A percentile compares a stretch with the other conserved stretches of the same genome.
Conservation (phyloP, 495 filamentous ascomycete species). For the Filosporella fistucella region DNA sequence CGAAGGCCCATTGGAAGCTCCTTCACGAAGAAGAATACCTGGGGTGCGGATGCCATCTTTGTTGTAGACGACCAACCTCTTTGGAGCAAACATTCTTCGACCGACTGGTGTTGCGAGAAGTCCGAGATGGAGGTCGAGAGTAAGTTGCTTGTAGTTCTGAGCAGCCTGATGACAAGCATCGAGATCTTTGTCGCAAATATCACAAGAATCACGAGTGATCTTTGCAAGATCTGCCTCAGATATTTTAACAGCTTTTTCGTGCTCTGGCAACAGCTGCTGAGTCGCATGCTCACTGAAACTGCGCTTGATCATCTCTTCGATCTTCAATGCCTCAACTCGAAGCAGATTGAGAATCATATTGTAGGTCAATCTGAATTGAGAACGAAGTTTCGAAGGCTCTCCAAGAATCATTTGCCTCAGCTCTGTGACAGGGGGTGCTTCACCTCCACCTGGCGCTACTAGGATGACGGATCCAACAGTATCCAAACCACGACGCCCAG, state of each 20-base stretch:
- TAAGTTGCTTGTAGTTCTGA: conserved; percentile 70
- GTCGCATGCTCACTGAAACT: conserved; percentile 99
- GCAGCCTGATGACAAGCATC: conserved; percentile 73
- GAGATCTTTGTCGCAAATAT: conserved; percentile 76
- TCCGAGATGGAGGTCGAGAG: conserved; percentile 66
- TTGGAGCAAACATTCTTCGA: conserved; percentile 67
- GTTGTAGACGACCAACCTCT: conserved; percentile 65
- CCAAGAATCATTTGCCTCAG: conserved; percentile 93
- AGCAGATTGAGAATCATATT: conserved; percentile 98
- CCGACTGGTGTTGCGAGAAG: conserved; percentile 72
- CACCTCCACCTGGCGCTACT: conserved; percentile 73
- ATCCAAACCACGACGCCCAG: conserved; percentile 89
- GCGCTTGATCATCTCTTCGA: conserved; percentile 99
- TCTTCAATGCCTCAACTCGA: conserved; percentile 93
- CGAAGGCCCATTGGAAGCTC: conserved; percentile 50
- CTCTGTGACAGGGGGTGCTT: conserved; percentile 79
- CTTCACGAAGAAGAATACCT: conserved; percentile 75
- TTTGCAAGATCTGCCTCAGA: conserved; percentile 88
- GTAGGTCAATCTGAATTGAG: conserved; percentile 95
- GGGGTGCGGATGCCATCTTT: conserved; percentile 74
- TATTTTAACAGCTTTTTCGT: conserved; percentile 89
- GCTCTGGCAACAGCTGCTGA: conserved; percentile 88
- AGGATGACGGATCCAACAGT: conserved; percentile 91
- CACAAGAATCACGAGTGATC: conserved; percentile 79
- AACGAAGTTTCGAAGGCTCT: conserved; percentile 89